These are phyloP conservation scores for Amaranthus tricolor DNA, from an alignment of 179 eudicot genomes.

Conservation along the genomic window DNA sequence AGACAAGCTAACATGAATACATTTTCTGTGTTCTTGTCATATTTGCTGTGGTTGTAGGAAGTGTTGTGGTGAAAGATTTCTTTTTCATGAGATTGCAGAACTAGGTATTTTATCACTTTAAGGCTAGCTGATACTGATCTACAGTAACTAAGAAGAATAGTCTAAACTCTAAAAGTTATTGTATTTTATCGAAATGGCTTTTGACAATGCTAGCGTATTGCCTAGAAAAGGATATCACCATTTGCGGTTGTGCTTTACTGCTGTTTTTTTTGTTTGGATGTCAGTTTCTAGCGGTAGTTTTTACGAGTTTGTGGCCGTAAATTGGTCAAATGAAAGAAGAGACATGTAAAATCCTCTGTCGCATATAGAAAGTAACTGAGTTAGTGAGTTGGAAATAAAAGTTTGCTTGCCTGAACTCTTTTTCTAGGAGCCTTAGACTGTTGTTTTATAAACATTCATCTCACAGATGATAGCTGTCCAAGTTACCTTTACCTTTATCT, in stretches of 20 bases:
- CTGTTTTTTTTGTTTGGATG: conserved; percentile 1
- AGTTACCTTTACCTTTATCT: background rate
- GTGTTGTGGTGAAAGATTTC: background rate
- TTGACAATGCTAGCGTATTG: background rate
- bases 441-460: background rate
- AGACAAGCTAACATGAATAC: background rate
- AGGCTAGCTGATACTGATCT: background rate
- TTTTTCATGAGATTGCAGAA: background rate
- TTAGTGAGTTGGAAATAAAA: background rate
- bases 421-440: background rate
- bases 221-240: background rate
- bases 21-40: background rate
- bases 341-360: background rate
- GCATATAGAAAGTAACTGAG: background rate
- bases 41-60: background rate
- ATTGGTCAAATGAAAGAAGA: background rate
- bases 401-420: background rate
- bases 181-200: background rate
- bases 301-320: background rate
- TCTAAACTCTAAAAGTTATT: background rate
- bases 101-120: background rate
- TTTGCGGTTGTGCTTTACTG: conserved; percentile 6
- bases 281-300: background rate
- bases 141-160: background rate
- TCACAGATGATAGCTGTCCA: background rate